phyloP scores from a whole-genome alignment of 2,329 filamentous ascomycete species.

The Aschersonia sp. region DNA sequence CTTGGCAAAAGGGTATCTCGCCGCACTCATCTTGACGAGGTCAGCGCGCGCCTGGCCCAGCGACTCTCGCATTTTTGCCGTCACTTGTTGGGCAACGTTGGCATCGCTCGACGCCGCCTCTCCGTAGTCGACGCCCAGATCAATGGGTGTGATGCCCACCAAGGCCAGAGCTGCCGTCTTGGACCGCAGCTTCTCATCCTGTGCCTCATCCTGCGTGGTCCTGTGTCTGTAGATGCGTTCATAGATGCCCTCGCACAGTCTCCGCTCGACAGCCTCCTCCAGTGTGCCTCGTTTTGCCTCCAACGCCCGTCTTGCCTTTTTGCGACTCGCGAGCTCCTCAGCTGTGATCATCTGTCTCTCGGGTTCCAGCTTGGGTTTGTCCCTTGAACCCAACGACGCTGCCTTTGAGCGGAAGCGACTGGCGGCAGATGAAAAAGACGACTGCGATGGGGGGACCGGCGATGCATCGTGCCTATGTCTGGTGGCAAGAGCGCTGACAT shows the following conservation, averaged over 20 bases:
- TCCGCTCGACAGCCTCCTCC: conserved; percentile 83
- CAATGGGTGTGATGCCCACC: conserved; percentile 79
- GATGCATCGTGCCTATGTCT: conserved; percentile 56
- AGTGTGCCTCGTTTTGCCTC: conserved; percentile 64
- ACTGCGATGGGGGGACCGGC: conserved; percentile 30
- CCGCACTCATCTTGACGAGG: conserved; percentile 69
- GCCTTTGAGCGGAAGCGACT: conserved; percentile 42
- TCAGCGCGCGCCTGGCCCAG: conserved; percentile 55
- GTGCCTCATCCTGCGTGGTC: conserved; percentile 82
- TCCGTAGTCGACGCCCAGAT: conserved; percentile 66
- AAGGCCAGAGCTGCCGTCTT: conserved; percentile 81
- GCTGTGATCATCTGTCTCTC: conserved; percentile 82
- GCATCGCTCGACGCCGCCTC: conserved; percentile 37
- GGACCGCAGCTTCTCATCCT: conserved; percentile 87
- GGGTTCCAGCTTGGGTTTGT: conserved; percentile 30
- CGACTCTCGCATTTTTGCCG: conserved; percentile 55
- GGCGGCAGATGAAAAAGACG: conserved; percentile 40
- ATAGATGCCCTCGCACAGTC: conserved; percentile 75
- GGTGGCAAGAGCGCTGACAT: conserved; percentile 67
- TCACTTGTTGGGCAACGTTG: conserved; percentile 42
- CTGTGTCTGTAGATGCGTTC: conserved; percentile 80
- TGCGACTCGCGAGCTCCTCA: conserved; percentile 67
- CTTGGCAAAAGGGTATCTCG: conserved; percentile 81
- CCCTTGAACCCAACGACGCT: conserved; percentile 36
- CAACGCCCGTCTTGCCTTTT: conserved; percentile 61